Conservation (phyloP, 2,329 filamentous ascomycete species). For the Taxawa tesnikishii region DNA sequence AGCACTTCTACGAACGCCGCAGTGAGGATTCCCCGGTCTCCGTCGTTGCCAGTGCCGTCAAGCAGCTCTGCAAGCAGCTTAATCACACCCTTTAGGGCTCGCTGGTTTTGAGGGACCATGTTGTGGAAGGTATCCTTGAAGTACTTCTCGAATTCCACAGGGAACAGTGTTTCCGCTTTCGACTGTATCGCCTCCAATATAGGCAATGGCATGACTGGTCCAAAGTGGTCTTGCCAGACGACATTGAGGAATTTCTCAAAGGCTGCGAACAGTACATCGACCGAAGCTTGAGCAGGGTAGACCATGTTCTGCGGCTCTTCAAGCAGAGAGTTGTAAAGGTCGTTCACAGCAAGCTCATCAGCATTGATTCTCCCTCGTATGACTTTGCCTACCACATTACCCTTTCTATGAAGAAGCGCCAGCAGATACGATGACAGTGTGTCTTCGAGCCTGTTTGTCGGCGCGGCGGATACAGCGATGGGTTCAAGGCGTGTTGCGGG, state of each 20-base stretch:
- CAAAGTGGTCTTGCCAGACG: constrained; percentile 82
- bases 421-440: constrained; percentile 75
- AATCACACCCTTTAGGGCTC: constrained; percentile 73
- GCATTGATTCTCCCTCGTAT: constrained; percentile 57
- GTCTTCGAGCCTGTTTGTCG: constrained; percentile 65
- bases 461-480: constrained; percentile 24
- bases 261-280: constrained; percentile 78
- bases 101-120: constrained; percentile 47
- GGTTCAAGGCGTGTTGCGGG: neutral
- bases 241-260: constrained; percentile 88
- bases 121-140: constrained; percentile 41
- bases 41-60: constrained; percentile 82
- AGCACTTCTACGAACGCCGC: constrained; percentile 81
- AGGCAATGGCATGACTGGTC: constrained; percentile 63
- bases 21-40: constrained; percentile 77
- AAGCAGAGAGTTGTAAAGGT: constrained; percentile 77
- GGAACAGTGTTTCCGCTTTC: constrained; percentile 47
- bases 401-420: constrained; percentile 71
- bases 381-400: constrained; percentile 69
- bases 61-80: constrained; percentile 78
- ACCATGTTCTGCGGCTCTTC: constrained; percentile 74
- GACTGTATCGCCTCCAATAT: constrained; percentile 65
- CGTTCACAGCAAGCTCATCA: constrained; percentile 73
- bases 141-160: constrained; percentile 55
- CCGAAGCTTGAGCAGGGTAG: constrained; percentile 58